Evolutionary conservation across 23 red algal genomes (phyloP), one percentile per base, ranked within the genome.

Genomic region (Pyropia yezoensis): DNA sequence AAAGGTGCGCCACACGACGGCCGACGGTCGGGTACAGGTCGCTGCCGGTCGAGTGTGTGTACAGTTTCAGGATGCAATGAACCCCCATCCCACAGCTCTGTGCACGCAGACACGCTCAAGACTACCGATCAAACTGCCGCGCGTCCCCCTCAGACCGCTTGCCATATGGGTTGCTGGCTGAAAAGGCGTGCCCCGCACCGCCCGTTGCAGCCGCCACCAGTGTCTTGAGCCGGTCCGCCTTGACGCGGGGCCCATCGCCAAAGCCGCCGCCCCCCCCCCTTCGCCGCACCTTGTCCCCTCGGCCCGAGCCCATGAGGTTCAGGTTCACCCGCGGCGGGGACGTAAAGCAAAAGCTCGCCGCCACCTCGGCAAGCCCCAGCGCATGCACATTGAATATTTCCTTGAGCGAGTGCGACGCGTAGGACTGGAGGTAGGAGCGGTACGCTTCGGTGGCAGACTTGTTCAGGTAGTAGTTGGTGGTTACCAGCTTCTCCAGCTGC

Each of bases 401-500:
- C 70, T 98, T 98, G 74, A 98, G 70, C 15, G 66, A 68, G 69
- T 91, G 94, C 72, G 78, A 86, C 28, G 94, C 94, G 61, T 98
- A 98, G 33, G 94, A 65, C 47, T 88, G 82, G 2, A 98, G 68
- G 74, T 98, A 98, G 50, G 78, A 87, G 25, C 94, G 79, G 69
- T 87, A 98, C 11, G 70, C 94, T 27, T 98, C 85, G 47, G 76
- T 85, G 8, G 94, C 94, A 51, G 78, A 86, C 56, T 80, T 58
- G 65, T 98, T 85, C 18, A 98, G 70, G 29, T 88, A 88, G 67
- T 87, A 98, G 62, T 98, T 98, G n/a, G 70, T 87, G n/a, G 69
- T 76, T 14, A 98, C 71, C 16, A 98, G 56, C 60, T 75, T 71
- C 63, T 98, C 94, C 27, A 98, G 83, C 55, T 90, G 94, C 33